Base-by-base conservation (phyloP, 208 protist species). In the Naegleria fowleri region DNA sequence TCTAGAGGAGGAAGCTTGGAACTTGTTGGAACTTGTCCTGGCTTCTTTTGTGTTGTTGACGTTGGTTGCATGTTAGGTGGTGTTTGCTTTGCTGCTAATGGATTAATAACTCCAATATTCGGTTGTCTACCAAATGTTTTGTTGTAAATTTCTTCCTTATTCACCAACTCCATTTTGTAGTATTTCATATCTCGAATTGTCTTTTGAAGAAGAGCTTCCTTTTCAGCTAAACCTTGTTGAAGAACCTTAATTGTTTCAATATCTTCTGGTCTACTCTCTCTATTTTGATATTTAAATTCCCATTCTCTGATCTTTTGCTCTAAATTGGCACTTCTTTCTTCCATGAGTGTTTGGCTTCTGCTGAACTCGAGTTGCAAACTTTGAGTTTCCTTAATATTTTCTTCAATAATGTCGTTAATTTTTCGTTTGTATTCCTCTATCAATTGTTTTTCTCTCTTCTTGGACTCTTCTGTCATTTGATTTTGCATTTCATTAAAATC, bases 101-200 rank as follows among this genome's bases (percentile, higher is more conserved):
- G 88, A 36, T 92, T 92, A 38, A 92, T 89, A 2, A 90, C 29
- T 16, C 92, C 95, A 15, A 96, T 94, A 7, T 92, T 90, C 0
- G 96, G 96, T n/a, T 93, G 92, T 39, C 97, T 91, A 13, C 94
- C 93, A 93, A 98, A 98, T 5, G 97, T 92, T 83, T 98, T 97
- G 92, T 98, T 98, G 94, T 98, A 98, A 91, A 96, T 98, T 86
- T 98, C 96, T 91, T 98, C 97, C 0, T 97, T 93, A 92, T 98
- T 98, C 76, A 97, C 93, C 36, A 98, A 95, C 91, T 98, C 97
- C 59, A 98, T 91, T 93, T 98, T 98, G 94, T 97, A 98, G 76
- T 96, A 92, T 41, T 97, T 96, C 93, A 98, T 94, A 91, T 98
- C 96, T 19, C 97, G 92, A 41, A 95, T 92, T 15, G 95, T 95